Percentiles rank a stretch among this genome's conserved stretches.
These are phyloP conservation scores for Favolaschia claudopus DNA, from an alignment of 768 basidiomycete species.

Conservation along the genomic window DNA sequence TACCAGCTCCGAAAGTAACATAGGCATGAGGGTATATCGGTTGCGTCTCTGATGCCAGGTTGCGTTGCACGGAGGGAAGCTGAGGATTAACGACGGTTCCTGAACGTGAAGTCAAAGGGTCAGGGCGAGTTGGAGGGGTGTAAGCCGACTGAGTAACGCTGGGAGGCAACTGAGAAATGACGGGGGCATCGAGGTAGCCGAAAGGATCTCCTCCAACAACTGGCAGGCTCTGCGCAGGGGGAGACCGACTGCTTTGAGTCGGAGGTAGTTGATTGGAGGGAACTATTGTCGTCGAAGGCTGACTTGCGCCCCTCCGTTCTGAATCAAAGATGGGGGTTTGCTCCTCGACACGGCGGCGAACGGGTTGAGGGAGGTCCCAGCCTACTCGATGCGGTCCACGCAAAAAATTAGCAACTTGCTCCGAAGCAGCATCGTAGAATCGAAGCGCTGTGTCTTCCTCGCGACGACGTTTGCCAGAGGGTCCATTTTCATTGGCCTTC, in stretches of 20 bases:
- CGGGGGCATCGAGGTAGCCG: constrained; percentile 59
- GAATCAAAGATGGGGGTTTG: not conserved
- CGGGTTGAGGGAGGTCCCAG: constrained; percentile 38
- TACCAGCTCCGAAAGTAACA: constrained; percentile 88
- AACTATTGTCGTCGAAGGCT: too few species aligned
- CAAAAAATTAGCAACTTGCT: constrained; percentile 58
- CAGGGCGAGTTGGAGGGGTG: constrained; percentile 44
- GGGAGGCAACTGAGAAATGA: constrained; percentile 39
- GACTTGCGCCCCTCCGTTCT: too few species aligned
- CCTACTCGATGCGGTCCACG: constrained; percentile 42
- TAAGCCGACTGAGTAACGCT: constrained; percentile 41
- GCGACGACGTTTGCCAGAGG: constrained; percentile 59
- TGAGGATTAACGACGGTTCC: constrained; percentile 33
- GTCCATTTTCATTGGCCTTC: constrained; percentile 15
- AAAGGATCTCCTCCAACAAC: constrained; percentile 58
- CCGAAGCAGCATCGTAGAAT: constrained; percentile 63
- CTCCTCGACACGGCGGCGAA: constrained; percentile 45
- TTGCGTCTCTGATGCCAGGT: constrained; percentile 56
- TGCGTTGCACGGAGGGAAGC: constrained; percentile 41
- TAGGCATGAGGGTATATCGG: constrained; percentile 77
- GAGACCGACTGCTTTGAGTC: constrained; percentile 19
- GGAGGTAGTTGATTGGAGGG: constrained; percentile 19
- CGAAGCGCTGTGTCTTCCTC: constrained; percentile 62
- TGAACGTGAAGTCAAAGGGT: constrained; percentile 42
- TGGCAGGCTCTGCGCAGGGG: constrained; percentile 14